Evolutionary conservation across 1,284 basidiomycete genomes (phyloP).

Genomic region (Blastosporella zonata): DNA sequence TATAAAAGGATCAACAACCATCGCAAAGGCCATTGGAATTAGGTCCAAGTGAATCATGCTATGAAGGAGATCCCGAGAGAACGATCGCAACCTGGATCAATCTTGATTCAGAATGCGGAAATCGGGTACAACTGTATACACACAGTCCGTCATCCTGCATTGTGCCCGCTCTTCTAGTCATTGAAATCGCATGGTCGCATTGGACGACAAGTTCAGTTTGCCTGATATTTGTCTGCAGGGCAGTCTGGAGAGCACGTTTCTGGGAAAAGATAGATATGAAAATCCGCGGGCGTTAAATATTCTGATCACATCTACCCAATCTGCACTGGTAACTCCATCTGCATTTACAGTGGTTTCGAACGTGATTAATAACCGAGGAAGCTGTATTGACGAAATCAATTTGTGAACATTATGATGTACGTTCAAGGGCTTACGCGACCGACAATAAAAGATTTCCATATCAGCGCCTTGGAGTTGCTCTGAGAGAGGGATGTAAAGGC

Average conservation of each 20-base stretch:
- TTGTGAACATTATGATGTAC: slow-evolving; percentile 9
- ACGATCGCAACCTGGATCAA: slow-evolving; percentile 38
- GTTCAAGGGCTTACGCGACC: slow-evolving; percentile 52
- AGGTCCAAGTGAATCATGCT: slow-evolving; percentile 52
- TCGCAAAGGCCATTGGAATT: slow-evolving; percentile 49
- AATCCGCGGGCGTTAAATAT: neutral
- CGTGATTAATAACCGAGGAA: slow-evolving; percentile 53
- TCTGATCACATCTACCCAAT: slow-evolving; percentile 46
- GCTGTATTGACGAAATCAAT: slow-evolving; percentile 33
- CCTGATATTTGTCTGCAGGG: slow-evolving; percentile 46
- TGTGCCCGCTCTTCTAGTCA: slow-evolving; percentile 18
- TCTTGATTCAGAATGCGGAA: slow-evolving; percentile 9
- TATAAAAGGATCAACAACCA: slow-evolving; percentile 49
- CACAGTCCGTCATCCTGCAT: slow-evolving; percentile 29
- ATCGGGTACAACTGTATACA: slow-evolving; percentile 10
- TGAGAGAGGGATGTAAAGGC: slow-evolving; percentile 61
- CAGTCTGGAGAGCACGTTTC: slow-evolving; percentile 56
- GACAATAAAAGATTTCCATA: slow-evolving; percentile 73
- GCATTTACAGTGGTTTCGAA: slow-evolving; percentile 54
- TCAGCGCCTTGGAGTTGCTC: slow-evolving; percentile 35
- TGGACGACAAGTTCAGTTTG: slow-evolving; percentile 48
- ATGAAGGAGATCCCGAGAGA: slow-evolving; percentile 57
- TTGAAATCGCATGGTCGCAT: slow-evolving; percentile 42
- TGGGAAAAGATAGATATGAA: slow-evolving; percentile 27
- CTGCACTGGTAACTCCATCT: slow-evolving; percentile 47